Evolutionary conservation across 805 yeast genomes (phyloP), one percentile per base, ranked within the genome.

Genomic region (Cephaloascus albidus): DNA sequence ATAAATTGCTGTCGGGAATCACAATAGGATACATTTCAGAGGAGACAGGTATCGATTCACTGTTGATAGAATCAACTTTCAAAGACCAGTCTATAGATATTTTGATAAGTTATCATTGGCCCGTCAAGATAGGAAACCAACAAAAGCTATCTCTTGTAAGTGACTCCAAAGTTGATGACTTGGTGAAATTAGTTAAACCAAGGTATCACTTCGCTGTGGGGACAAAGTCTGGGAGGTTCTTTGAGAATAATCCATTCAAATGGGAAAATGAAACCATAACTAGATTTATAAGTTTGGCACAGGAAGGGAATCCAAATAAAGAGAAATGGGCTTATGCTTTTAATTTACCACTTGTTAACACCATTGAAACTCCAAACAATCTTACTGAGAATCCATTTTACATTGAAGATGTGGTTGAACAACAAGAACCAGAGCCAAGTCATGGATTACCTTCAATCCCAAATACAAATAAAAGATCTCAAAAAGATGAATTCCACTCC

Each of bases 261-360:
- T 81, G 86, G 86, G 64, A 61, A 3, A 41, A 52, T 4, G 65
- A 58, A 0, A 50, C 65, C 12, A 51, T 69, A 2, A 74, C 87
- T 0, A 63, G 94, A 38, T 81, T 82, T 48, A 70, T 85, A 14
- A 78, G 87, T 51, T 53, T 85, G 36, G 83, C 76, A 0, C 64
- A 67, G 37, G 81, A 68, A 53, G 82, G 79, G 0, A 61, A 72
- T 2, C 70, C 70, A 1, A 65, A 67, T 8, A 59, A 61, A 41
- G 69, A 62, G 3, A 74, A 72, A 52, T 86, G 90, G 89, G 80
- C 77, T 44, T 86, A 85, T 60, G 95, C 94, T 0, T 85, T 85
- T 45, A 67, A 65, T 30, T 38, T 76, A 20, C 40, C 55, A 23
- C 61, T 55, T 16, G 52, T 53, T 3, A 36, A 41, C 3, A 43